Evolutionary conservation across 129 eudicot species (phyloP).

Genomic region (Helichrysum umbraculigerum): DNA sequence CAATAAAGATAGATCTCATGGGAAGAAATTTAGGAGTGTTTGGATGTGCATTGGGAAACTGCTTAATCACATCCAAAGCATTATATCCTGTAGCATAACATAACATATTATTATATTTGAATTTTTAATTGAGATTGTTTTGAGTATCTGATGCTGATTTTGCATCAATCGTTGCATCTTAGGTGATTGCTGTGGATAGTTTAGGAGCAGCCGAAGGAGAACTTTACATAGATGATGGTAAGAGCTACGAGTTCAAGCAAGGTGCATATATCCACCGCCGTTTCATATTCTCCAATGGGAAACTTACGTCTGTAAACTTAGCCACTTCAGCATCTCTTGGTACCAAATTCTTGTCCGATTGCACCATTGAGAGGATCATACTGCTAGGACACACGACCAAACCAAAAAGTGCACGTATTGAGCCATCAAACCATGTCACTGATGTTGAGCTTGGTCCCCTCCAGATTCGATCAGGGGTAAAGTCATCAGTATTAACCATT

Average conservation of each 20-base stretch:
- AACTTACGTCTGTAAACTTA: conserved; percentile 64
- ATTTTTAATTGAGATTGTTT: no score
- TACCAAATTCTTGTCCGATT: conserved; percentile 41
- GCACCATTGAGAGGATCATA: conserved; percentile 82
- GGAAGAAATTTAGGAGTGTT: not conserved
- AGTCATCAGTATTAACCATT: conserved; percentile 60
- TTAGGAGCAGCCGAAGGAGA: conserved; percentile 90
- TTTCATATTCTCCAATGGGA: conserved; percentile 62
- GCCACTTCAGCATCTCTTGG: conserved; percentile 41
- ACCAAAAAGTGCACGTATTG: conserved; percentile 59
- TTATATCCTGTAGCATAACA: not conserved
- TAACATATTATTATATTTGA: conserved; percentile 18
- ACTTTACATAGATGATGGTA: conserved; percentile 86
- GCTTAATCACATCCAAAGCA: not conserved
- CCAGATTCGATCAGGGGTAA: conserved; percentile 42
- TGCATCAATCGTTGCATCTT: not conserved
- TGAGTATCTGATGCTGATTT: not conserved
- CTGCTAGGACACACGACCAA: conserved; percentile 58
- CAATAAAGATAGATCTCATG: not conserved
- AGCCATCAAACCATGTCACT: conserved; percentile 57
- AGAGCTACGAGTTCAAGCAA: conserved; percentile 78
- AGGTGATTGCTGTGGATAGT: conserved; percentile 59
- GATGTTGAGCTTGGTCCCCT: conserved; percentile 71
- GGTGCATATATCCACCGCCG: conserved; percentile 88
- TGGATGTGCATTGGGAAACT: no score